Percentiles rank a stretch among this genome's conserved stretches.
Evolutionary conservation across 805 yeast genomes (phyloP).

Genomic region (Tetrapisispora pingtungensis): DNA sequence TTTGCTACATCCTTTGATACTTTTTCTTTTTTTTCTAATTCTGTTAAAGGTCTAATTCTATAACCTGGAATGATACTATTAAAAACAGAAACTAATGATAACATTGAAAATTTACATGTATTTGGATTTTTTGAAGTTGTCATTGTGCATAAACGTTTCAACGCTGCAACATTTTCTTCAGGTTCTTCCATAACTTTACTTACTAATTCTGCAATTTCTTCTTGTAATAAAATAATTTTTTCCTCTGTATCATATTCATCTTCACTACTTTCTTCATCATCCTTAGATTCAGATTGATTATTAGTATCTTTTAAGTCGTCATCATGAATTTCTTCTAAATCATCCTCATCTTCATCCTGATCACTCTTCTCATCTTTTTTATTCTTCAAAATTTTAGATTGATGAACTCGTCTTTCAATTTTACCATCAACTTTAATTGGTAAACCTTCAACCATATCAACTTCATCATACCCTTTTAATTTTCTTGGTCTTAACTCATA

Average conservation of each 20-base stretch:
- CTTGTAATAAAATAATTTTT: slow-evolving; percentile 53
- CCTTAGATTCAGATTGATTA: slow-evolving; percentile 29
- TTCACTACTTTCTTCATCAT: slow-evolving; percentile 14
- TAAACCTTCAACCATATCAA: slow-evolving; percentile 48
- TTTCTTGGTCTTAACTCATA: slow-evolving; percentile 68
- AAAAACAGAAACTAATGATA: slow-evolving; percentile 77
- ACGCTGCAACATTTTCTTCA: slow-evolving; percentile 62
- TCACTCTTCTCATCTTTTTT: slow-evolving; percentile 11
- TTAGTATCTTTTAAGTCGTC: slow-evolving; percentile 36
- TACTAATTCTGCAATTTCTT: slow-evolving; percentile 74
- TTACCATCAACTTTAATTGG: slow-evolving; percentile 76
- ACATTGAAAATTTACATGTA: slow-evolving; percentile 58
- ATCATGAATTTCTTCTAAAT: slow-evolving; percentile 15
- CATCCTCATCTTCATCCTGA: slow-evolving; percentile 20
- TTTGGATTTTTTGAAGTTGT: slow-evolving; percentile 54
- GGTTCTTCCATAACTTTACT: slow-evolving; percentile 76
- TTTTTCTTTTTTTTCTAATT: slow-evolving; percentile 68
- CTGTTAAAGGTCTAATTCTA: slow-evolving; percentile 72
- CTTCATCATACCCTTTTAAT: slow-evolving; percentile 31
- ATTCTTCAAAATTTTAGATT: slow-evolving; percentile 5
- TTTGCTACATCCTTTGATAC: slow-evolving; percentile 75
- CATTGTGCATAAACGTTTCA: slow-evolving; percentile 63
- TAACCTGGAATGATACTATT: slow-evolving; percentile 83
- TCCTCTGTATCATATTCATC: slow-evolving; percentile 44
- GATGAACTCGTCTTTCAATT: slow-evolving; percentile 52